Percentiles rank a stretch among this genome's conserved stretches.
Conservation (phyloP, 768 basidiomycete species). For the Agrocybe chaxingu region DNA sequence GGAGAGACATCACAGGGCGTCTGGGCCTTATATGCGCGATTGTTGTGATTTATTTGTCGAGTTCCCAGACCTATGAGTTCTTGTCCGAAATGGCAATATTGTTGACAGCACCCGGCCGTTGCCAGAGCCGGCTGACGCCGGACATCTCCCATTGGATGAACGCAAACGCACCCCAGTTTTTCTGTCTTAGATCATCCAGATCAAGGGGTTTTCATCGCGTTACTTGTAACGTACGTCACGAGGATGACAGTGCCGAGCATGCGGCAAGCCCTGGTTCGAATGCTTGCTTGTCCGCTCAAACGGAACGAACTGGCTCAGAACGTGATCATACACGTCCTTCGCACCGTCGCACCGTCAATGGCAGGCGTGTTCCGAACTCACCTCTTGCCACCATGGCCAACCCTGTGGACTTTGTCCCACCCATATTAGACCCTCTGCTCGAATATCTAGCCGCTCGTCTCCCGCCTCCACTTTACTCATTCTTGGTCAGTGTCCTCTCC, state of each 20-base stretch:
- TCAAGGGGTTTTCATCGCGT: slow-evolving; percentile 2
- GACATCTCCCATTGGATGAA: slow-evolving; percentile 22
- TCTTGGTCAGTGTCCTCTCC: slow-evolving; percentile 49
- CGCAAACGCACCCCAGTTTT: slow-evolving; percentile 25
- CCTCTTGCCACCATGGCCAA: slow-evolving; percentile 15
- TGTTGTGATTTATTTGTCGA: slow-evolving; percentile 24
- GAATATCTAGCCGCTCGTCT: slow-evolving; percentile 51
- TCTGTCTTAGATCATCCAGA: slow-evolving; percentile 6
- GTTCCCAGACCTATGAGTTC: slow-evolving; percentile 14
- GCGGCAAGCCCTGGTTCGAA: too few relatives aligned
- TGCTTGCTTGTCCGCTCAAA: not conserved
- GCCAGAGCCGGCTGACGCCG: slow-evolving; percentile 12
- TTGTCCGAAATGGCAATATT: slow-evolving; percentile 14
- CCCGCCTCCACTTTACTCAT: slow-evolving; percentile 52
- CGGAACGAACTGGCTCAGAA: slow-evolving; percentile 4
- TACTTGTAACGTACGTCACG: not conserved
- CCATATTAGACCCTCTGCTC: slow-evolving; percentile 52
- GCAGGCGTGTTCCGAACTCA: not conserved
- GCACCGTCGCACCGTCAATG: too few relatives aligned
- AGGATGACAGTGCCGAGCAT: not conserved
- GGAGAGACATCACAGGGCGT: slow-evolving; percentile 16
- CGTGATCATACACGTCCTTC: not conserved
- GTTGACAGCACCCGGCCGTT: slow-evolving; percentile 13
- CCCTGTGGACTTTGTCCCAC: slow-evolving; percentile 31
- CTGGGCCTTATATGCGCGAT: slow-evolving; percentile 24